Evolutionary conservation across 495 filamentous ascomycete species (phyloP).

Genomic region (Daldinia decipiens): DNA sequence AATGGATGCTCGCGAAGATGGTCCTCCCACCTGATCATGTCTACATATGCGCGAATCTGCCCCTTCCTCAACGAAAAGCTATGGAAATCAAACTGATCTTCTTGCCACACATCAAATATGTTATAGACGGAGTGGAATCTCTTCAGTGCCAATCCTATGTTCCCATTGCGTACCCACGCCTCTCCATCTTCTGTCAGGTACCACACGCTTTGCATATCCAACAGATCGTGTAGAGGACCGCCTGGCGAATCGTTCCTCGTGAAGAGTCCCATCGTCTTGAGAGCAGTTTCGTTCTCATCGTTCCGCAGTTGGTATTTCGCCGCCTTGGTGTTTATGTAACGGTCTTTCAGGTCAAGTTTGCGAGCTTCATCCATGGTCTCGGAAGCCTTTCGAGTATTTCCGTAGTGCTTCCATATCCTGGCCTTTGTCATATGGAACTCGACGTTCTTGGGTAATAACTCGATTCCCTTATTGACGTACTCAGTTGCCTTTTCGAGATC

Average conservation of each 20-base stretch:
- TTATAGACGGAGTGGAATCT: constrained; percentile 85
- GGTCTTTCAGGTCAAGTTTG: constrained; percentile 83
- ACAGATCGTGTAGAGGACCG: constrained; percentile 87
- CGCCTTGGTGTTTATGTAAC: constrained; percentile 97
- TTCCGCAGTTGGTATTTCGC: constrained; percentile 97
- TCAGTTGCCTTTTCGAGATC: constrained; percentile 83
- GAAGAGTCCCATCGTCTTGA: constrained; percentile 93
- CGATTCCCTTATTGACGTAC: constrained; percentile 84
- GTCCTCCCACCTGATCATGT: constrained; percentile 98
- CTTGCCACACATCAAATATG: constrained; percentile 96
- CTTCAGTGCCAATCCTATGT: constrained; percentile 88
- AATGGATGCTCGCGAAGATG: constrained; percentile 89
- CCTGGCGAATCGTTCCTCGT: constrained; percentile 86
- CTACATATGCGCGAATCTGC: constrained; percentile 92
- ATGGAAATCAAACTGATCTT: constrained; percentile 99
- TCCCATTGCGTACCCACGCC: constrained; percentile 83
- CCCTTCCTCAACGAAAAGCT: constrained; percentile 95
- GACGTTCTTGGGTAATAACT: constrained; percentile 77
- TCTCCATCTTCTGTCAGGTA: constrained; percentile 95
- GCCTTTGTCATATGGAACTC: constrained; percentile 97
- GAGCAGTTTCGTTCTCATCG: constrained; percentile 83
- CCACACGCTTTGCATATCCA: constrained; percentile 99
- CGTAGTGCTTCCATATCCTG: constrained; percentile 92
- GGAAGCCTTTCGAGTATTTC: constrained; percentile 80
- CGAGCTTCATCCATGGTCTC: constrained; percentile 90